Percentiles rank a stretch among this genome's conserved stretches.
Conservation (phyloP, 345 rosid genomes). For the Populus pruinosa region DNA sequence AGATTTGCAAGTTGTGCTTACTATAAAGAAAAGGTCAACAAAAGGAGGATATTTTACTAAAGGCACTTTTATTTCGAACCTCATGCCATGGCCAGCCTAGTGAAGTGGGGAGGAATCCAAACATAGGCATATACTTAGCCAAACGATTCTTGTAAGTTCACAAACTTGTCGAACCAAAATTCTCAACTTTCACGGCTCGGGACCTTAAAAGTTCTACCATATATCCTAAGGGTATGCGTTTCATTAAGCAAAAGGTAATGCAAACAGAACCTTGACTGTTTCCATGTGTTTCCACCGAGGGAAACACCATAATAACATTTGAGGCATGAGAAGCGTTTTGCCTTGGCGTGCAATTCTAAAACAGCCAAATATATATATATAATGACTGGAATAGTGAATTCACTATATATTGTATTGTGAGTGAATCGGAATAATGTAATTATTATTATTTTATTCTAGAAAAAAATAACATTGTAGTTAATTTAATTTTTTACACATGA, state of each 20-base stretch:
- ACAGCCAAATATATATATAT: not conserved
- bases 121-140: not conserved
- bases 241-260: not conserved
- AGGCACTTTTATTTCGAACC: not conserved
- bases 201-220: not conserved
- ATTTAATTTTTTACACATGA: too few species aligned
- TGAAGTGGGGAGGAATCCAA: not conserved
- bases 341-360: not conserved
- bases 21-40: not conserved
- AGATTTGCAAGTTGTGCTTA: not conserved
- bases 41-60: not conserved
- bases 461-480: too few species aligned
- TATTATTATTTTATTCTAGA: too few species aligned
- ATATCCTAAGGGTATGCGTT: not conserved
- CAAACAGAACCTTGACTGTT: not conserved
- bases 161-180: not conserved
- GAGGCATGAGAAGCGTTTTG: conserved; percentile 6
- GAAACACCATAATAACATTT: conserved; percentile 8
- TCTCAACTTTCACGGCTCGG: not conserved
- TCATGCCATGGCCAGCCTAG: not conserved
- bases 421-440: too few species aligned
- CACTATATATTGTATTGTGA: too few species aligned
- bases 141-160: not conserved
- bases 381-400: too few species aligned
- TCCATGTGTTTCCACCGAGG: not conserved